phyloP scores from a whole-genome alignment of 768 basidiomycete genomes.

The Pluteus cervinus region DNA sequence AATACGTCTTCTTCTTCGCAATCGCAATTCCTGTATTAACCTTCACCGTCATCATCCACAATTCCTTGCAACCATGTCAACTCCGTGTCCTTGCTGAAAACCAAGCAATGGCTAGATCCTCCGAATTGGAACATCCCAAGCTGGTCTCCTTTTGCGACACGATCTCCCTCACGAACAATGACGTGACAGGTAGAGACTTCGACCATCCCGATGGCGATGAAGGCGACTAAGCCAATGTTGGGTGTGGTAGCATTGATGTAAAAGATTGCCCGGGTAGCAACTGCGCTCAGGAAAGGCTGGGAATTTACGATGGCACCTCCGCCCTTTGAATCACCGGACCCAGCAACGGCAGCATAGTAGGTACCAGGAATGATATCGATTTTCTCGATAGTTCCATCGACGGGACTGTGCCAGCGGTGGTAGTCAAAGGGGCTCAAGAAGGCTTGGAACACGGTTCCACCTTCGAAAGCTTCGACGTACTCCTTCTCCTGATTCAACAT shows the following conservation, averaged over 20 bases:
- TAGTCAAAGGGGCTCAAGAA: conserved; percentile 51
- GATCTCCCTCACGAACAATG: conserved; percentile 38
- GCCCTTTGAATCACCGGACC: conserved; percentile 10
- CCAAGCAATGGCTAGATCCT: conserved; percentile 43
- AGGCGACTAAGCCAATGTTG: conserved; percentile 49
- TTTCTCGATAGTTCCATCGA: conserved; percentile 37
- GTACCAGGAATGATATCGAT: conserved; percentile 42
- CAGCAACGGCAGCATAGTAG: conserved; percentile 35
- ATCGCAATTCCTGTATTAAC: too few species aligned
- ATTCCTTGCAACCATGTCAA: too few species aligned
- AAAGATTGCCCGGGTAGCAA: conserved; percentile 46
- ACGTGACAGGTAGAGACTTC: conserved; percentile 59
- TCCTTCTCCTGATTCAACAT: conserved; percentile 41
- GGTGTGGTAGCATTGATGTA: conserved; percentile 50
- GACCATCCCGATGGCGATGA: conserved; percentile 53
- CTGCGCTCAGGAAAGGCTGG: conserved; percentile 34
- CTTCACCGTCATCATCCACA: too few species aligned
- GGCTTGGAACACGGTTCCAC: conserved; percentile 49
- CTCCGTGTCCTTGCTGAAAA: conserved; percentile 40
- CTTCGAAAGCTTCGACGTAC: conserved; percentile 35
- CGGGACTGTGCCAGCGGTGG: conserved; percentile 61
- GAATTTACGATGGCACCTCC: conserved; percentile 17
- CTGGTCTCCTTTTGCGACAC: conserved; percentile 46
- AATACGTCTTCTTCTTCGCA: too few species aligned
- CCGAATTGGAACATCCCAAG: conserved; percentile 63